phyloP scores from a whole-genome alignment of 768 basidiomycete species.

The Pisolithus sp. region DNA sequence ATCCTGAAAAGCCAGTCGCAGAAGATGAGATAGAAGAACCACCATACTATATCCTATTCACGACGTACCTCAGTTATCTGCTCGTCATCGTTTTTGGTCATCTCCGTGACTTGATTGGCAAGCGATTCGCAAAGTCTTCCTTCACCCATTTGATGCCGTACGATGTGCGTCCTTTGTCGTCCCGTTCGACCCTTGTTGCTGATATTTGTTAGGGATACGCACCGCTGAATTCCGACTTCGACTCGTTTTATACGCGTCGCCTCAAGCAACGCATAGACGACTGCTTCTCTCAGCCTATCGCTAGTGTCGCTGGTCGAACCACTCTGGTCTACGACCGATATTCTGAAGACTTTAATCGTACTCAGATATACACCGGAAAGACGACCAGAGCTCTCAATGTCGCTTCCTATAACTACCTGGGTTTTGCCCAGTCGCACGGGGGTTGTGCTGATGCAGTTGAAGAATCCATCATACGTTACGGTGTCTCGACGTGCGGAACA shows the following conservation, averaged over 20 bases:
- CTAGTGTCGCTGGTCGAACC: constrained; percentile 93
- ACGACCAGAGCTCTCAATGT: constrained; percentile 90
- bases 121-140: constrained; percentile 58
- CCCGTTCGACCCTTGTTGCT: background rate
- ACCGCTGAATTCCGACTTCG: constrained; percentile 94
- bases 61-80: constrained; percentile 91
- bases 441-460: constrained; percentile 94
- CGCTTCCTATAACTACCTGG: constrained; percentile 98
- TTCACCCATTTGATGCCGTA: constrained; percentile 81
- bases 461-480: constrained; percentile 73
- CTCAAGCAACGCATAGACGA: constrained; percentile 93
- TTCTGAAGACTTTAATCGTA: constrained; percentile 75
- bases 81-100: constrained; percentile 90
- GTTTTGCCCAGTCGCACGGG: constrained; percentile 90
- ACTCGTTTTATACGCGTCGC: constrained; percentile 97
- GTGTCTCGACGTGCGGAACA: constrained; percentile 70
- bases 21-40: constrained; percentile 73
- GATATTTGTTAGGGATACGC: constrained; percentile 72
- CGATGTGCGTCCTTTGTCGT: constrained; percentile 48
- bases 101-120: constrained; percentile 91
- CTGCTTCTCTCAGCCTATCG: constrained; percentile 88
- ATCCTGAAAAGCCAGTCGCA: constrained; percentile 38
- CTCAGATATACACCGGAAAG: constrained; percentile 69
- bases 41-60: constrained; percentile 85
- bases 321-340: constrained; percentile 80